Evolutionary conservation across 805 yeast genomes (phyloP), one percentile per base, ranked within the genome.

Genomic region (Kazachstania kunashirensis): DNA sequence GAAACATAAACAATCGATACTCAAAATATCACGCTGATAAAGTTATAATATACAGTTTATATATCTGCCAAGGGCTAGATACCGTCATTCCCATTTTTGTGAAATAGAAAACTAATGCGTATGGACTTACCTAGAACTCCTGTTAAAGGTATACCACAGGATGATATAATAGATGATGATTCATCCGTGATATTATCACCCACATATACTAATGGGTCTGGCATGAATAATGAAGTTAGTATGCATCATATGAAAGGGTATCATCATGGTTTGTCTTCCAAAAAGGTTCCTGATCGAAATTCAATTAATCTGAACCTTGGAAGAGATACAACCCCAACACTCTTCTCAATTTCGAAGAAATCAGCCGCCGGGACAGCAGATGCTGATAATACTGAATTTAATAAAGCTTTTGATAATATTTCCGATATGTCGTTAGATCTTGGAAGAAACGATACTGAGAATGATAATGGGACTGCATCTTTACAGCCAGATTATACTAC

Each of bases 221-320:
- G n/a, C 8, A 9, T 17, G 6, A 12, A 5, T 24, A 14, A 24
- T 10, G 14, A 25, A 8, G 4, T 15, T 12, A 12, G 32, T 11
- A 18, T 15, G 12, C 29, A 21, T 6, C 29, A 37, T 33, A 25
- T 38, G 26, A 45, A 34, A 33, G 47, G 37, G 3, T 46, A 44
- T 37, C 41, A 41, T 12, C 49, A 46, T 34, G 52, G 51, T 6
- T 24, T 47, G 20, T 43, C 51, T 9, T 33, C 41, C 6, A 44
- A 38, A 27, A 48, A 39, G 29, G 40, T 35, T 15, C 14, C 19
- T 15, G 39, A 19, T 11, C 26, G 23, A 6, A 8, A 10, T 7
- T 11, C 25, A 18, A 6, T 31, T 4, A 29, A 29, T 13, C 20
- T 19, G 15, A 26, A 26, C n/a, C 27, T 19, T 4, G 24, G 9